Conservation (phyloP, 371 early-diverging fungal genomes). For the Mortierella sp. region DNA sequence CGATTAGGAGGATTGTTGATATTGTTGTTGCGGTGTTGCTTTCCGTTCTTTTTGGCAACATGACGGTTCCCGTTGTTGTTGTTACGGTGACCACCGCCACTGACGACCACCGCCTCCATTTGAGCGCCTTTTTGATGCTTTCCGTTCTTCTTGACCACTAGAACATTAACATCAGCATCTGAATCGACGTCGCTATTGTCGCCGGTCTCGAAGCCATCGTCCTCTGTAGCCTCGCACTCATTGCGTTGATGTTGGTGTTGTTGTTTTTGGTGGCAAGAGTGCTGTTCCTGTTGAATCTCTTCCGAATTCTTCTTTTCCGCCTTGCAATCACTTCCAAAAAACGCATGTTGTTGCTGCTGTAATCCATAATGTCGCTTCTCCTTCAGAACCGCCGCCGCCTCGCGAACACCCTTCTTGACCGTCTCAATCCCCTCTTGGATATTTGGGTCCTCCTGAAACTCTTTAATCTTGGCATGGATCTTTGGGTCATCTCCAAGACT, state of each 20-base stretch:
- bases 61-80: constrained; percentile 9
- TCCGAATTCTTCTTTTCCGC: not conserved
- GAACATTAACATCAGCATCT: not conserved
- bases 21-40: not conserved
- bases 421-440: constrained; percentile 15
- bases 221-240: not conserved
- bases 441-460: constrained; percentile 8
- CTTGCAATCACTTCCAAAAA: not conserved
- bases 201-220: constrained; percentile 1
- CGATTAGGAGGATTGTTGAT: not conserved
- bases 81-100: not conserved
- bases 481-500: constrained; percentile 15
- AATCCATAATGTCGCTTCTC: not conserved
- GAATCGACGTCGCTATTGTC: not conserved
- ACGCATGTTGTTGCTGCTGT: not conserved
- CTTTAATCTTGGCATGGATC: not conserved
- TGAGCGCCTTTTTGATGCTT: not conserved
- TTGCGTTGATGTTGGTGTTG: not conserved
- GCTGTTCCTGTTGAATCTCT: not conserved
- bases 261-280: not conserved
- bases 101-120: not conserved
- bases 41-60: constrained; percentile 22
- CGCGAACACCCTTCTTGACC: not conserved
- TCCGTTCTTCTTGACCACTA: not conserved
- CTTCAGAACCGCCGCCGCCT: not conserved